Evolutionary conservation across 2,329 filamentous ascomycete genomes (phyloP).

Genomic region (Colletotrichum agaves): DNA sequence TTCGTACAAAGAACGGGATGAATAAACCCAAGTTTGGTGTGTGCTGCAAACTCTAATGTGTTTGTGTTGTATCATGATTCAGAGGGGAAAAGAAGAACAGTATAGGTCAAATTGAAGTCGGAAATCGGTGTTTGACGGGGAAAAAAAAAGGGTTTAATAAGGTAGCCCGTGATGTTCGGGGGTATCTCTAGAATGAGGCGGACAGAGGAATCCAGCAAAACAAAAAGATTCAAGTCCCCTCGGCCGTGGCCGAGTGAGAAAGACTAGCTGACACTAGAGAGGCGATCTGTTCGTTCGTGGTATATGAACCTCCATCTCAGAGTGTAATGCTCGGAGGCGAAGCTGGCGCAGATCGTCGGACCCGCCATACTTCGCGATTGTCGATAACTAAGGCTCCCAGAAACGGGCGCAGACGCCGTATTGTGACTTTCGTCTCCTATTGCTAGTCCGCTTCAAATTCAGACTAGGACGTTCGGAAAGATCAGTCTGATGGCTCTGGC

Average conservation of each 20-base stretch:
- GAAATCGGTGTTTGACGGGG: not conserved
- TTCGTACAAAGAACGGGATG: slow-evolving; percentile 2
- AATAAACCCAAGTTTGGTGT: slow-evolving; percentile 20
- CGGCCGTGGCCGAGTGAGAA: slow-evolving; percentile 10
- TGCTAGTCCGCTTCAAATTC: slow-evolving; percentile 1
- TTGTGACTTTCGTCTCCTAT: not conserved
- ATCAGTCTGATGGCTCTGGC: slow-evolving; percentile 17
- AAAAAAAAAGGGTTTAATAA: slow-evolving; percentile 24
- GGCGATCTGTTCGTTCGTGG: not conserved
- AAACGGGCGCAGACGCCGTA: slow-evolving; percentile 10
- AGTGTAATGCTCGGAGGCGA: not conserved
- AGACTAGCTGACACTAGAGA: slow-evolving; percentile 1
- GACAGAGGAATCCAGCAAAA: slow-evolving; percentile 26
- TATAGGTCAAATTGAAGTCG: slow-evolving; percentile 10
- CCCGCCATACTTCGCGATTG: slow-evolving; percentile 18
- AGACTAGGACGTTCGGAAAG: slow-evolving; percentile 10
- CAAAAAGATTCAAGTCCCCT: slow-evolving; percentile 26
- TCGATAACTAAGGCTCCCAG: slow-evolving; percentile 19
- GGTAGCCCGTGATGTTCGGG: slow-evolving; percentile 33
- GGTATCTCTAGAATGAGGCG: slow-evolving; percentile 41
- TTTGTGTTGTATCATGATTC: slow-evolving; percentile 34
- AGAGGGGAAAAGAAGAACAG: slow-evolving; percentile 15
- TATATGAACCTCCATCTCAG: slow-evolving; percentile 11
- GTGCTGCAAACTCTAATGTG: slow-evolving; percentile 29
- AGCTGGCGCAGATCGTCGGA: slow-evolving; percentile 21